Evolutionary conservation across 148 eudicot genomes (phyloP).

Genomic region (Persicaria tinctoria): DNA sequence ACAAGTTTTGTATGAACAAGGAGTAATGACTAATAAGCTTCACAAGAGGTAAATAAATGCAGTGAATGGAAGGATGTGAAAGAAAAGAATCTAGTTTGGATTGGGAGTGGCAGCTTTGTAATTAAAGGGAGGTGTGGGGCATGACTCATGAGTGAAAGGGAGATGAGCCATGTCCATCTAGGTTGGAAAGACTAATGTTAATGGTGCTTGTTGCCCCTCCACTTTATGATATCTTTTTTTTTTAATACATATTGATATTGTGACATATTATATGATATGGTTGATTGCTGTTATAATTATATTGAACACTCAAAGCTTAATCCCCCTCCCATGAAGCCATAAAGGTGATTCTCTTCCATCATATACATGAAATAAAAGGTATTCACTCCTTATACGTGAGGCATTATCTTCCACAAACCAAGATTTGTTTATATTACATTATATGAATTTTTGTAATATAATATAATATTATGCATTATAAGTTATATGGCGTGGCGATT

Average conservation of each 20-base stretch:
- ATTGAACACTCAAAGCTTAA: neutral
- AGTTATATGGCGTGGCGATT: too few relatives aligned
- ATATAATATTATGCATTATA: too few relatives aligned
- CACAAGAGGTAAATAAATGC: neutral
- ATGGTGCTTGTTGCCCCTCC: neutral
- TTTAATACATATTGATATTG: neutral
- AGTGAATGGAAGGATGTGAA: neutral
- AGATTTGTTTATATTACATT: too few relatives aligned
- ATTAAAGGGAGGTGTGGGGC: neutral
- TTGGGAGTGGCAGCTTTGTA: conserved; percentile 7
- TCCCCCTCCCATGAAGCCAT: neutral
- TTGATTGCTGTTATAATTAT: conserved; percentile 6
- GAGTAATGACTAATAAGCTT: too few relatives aligned
- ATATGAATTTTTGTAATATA: too few relatives aligned
- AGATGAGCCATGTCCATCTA: conserved; percentile 5
- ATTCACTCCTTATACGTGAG: neutral
- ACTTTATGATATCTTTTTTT: neutral
- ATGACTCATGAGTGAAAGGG: conserved; percentile 8
- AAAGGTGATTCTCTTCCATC: conserved; percentile 3
- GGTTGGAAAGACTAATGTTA: conserved; percentile 6
- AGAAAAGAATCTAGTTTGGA: conserved; percentile 3
- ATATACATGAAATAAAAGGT: neutral
- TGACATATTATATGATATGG: neutral
- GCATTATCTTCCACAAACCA: neutral
- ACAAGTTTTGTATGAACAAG: too few relatives aligned